These are phyloP conservation scores for Saccharomyces jurei DNA, from an alignment of 805 yeast species.

Conservation along the genomic window DNA sequence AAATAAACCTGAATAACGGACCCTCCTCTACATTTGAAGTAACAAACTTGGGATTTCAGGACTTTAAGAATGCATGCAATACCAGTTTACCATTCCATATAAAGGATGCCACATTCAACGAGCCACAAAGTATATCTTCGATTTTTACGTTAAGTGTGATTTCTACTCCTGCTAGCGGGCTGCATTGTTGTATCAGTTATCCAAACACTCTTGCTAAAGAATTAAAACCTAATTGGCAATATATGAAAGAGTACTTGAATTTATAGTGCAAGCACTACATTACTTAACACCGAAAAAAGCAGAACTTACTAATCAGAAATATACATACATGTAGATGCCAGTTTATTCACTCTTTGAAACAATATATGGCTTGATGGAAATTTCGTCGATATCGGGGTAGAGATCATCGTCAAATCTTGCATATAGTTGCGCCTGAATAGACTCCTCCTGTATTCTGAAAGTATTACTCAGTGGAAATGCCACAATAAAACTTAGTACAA, in stretches of 20 bases:
- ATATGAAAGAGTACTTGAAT: not conserved
- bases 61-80: slow-evolving; percentile 7
- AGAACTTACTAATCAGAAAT: not conserved
- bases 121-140: slow-evolving; percentile 23
- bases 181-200: slow-evolving; percentile 18
- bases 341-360: not conserved
- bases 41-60: slow-evolving; percentile 23
- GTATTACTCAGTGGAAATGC: slow-evolving; percentile 10
- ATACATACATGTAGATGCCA: not conserved
- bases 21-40: slow-evolving; percentile 26
- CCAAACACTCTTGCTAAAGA: slow-evolving; percentile 9
- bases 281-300: not conserved
- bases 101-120: slow-evolving; percentile 20
- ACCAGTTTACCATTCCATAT: slow-evolving; percentile 8
- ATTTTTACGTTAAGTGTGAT: slow-evolving; percentile 18
- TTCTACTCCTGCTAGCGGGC: slow-evolving; percentile 22
- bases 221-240: slow-evolving; percentile 6
- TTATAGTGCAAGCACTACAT: not conserved
- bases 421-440: slow-evolving; percentile 2
- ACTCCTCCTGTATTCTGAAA: slow-evolving; percentile 13
- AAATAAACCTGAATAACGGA: slow-evolving; percentile 9
- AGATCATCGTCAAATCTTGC: not conserved
- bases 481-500: slow-evolving; percentile 4
- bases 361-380: not conserved
- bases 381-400: not conserved